Percentiles rank a stretch among this genome's conserved stretches.
These are phyloP conservation scores for Pistacia vera DNA, from an alignment of 345 rosid genomes.

Conservation along the genomic window DNA sequence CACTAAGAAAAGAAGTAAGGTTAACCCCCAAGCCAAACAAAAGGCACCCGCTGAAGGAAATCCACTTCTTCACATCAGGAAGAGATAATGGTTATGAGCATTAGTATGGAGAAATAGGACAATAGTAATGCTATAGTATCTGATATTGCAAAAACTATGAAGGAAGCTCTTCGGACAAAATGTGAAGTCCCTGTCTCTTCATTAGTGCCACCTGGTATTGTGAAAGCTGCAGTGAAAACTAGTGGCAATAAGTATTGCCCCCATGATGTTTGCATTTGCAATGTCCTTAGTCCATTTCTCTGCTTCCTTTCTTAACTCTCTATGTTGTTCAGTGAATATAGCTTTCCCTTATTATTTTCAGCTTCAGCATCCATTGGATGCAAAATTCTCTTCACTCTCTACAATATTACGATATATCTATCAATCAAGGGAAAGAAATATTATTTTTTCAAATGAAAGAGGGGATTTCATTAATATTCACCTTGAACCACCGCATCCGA, in stretches of 20 bases:
- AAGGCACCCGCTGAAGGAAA: background rate
- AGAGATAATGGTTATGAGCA: background rate
- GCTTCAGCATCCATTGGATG: background rate
- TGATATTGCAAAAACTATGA: background rate
- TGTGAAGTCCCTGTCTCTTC: background rate
- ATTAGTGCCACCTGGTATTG: conserved; percentile 9
- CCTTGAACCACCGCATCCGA: conserved; percentile 29
- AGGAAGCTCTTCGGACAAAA: too few relatives aligned
- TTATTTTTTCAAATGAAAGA: too few relatives aligned
- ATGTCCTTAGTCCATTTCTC: conserved; percentile 16
- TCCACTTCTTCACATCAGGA: background rate
- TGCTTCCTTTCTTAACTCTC: background rate
- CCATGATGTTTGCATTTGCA: background rate
- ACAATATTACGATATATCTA: background rate
- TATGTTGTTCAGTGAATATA: background rate
- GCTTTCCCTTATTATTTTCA: background rate
- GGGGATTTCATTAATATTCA: background rate
- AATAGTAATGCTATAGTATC: background rate
- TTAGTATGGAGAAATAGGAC: background rate
- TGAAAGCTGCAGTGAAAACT: conserved; percentile 1
- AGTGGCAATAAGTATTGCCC: conserved; percentile 4
- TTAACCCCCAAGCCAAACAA: background rate
- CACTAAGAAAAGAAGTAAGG: background rate
- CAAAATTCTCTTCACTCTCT: background rate
- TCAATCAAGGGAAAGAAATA: background rate